Evolutionary conservation across 75 land plant genomes (phyloP), one percentile per base, ranked within the genome.

Genomic region (Picea sitchensis): DNA sequence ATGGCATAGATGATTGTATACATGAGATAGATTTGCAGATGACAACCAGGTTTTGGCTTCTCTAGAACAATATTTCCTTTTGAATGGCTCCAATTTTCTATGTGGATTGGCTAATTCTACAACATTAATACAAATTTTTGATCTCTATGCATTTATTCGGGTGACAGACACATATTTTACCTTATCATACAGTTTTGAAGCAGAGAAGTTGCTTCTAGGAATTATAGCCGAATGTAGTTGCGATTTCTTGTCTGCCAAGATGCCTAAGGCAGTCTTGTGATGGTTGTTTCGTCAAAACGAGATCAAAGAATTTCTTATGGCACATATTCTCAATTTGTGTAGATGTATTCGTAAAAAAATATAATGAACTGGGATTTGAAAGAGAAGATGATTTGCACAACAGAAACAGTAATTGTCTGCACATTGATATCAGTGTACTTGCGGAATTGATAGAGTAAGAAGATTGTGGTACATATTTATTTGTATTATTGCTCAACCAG

Each of bases 1-100:
- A 97, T 87, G 99, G 99, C 54, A 83, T 90, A 80, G 85, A 83
- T 69, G 85, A 88, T 77, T 90, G 91, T 41, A 44, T 95, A 63
- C 78, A 75, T 36, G 88, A 85, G 63, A 84, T 96, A 69, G 86
- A 83, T 26, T 26, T 26, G 26, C 26, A 26, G 26, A 26, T 26
- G 26, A 26, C 26, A 26, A 26, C 26, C 26, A 26, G 26, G 26
- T 26, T 26, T 26, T 26, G 26, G 26, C 26, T 26, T 26, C 26
- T 26, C 26, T 26, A 26, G 26, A 26, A 26, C 26, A 26, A 26
- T 26, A 26, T 26, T 26, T 26, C 26, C 26, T 26, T 26, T 26
- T 26, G 26, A 26, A 26, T 26, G 26, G 26, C 26, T 26, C 26
- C 26, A 26, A 26, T 26, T 26, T 26, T 26, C 26, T 26, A 26